These are phyloP conservation scores for Pichia sp. DNA, from an alignment of 1,139 yeast genomes.

Conservation along the genomic window DNA sequence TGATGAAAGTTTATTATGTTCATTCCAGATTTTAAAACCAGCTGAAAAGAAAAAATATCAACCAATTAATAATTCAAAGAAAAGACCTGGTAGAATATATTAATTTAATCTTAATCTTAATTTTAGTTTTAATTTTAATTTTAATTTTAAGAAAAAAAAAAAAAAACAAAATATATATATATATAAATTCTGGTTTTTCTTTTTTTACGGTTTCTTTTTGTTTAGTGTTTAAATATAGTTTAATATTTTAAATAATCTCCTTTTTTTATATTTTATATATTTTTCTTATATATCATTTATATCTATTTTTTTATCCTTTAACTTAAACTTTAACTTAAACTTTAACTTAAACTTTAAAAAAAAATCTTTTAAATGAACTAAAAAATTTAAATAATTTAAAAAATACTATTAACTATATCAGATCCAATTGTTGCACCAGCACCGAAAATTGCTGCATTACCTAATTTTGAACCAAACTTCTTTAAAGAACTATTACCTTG, in stretches of 20 bases:
- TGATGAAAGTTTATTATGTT: slow-evolving; percentile 89
- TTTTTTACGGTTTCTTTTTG: neutral
- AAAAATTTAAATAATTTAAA: slow-evolving; percentile 33
- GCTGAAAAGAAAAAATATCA: slow-evolving; percentile 86
- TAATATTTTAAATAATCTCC: neutral
- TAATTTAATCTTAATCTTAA: neutral
- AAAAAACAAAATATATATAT: neutral
- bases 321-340: too few relatives aligned
- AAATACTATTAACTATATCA: slow-evolving; percentile 77
- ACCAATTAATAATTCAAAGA: slow-evolving; percentile 29
- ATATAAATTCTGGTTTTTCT: neutral
- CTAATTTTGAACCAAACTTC: slow-evolving; percentile 76
- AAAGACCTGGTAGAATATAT: slow-evolving; percentile 48
- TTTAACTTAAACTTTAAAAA: too few relatives aligned
- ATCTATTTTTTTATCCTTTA: too few relatives aligned
- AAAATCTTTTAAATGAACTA: too few relatives aligned
- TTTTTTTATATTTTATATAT: neutral
- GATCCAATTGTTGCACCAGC: slow-evolving; percentile 97
- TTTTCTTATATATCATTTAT: neutral
- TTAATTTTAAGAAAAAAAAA: too few relatives aligned
- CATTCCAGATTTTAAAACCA: slow-evolving; percentile 95
- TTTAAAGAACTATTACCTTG: slow-evolving; percentile 32
- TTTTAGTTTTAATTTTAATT: neutral
- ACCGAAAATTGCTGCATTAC: slow-evolving; percentile 91
- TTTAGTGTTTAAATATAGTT: too few relatives aligned